A percentile compares a stretch with the other conserved stretches of the same genome.
These are phyloP conservation scores for Tuber umbilicatum DNA, from an alignment of 495 filamentous ascomycete genomes.

Conservation along the genomic window DNA sequence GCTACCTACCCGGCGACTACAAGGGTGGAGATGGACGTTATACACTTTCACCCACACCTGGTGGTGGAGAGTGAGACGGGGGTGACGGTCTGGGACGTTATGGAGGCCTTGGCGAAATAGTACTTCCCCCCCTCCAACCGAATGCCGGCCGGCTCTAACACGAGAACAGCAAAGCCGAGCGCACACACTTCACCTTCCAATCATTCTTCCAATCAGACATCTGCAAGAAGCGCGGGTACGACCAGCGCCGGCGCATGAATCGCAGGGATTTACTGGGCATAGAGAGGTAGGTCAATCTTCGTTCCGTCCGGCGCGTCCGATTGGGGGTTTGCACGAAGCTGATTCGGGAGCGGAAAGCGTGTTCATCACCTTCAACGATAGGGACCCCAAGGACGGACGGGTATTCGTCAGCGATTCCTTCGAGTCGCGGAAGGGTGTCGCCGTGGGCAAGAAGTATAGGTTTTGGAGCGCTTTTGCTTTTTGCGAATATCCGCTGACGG, in stretches of 20 bases:
- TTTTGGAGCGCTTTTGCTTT: slow-evolving; percentile 36
- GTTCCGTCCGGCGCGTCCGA: background rate
- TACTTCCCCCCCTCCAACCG: slow-evolving; percentile 11
- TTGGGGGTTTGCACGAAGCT: background rate
- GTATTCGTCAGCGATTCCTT: slow-evolving; percentile 20
- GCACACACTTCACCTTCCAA: slow-evolving; percentile 20
- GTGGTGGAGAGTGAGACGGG: slow-evolving; percentile 21
- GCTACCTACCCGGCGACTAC: slow-evolving; percentile 21
- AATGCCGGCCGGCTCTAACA: background rate
- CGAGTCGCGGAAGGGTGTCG: slow-evolving; percentile 8
- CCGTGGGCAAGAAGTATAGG: slow-evolving; percentile 18
- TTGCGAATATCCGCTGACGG: slow-evolving; percentile 5
- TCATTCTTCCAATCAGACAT: slow-evolving; percentile 24
- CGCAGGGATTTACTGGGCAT: slow-evolving; percentile 20
- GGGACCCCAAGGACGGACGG: slow-evolving; percentile 5
- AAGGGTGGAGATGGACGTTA: slow-evolving; percentile 13
- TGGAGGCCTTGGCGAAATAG: slow-evolving; percentile 24
- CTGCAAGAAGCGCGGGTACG: slow-evolving; percentile 19
- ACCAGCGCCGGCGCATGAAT: slow-evolving; percentile 15
- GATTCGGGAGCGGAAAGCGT: slow-evolving; percentile 4
- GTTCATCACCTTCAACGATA: slow-evolving; percentile 12
- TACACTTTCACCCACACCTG: slow-evolving; percentile 28
- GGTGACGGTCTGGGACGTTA: slow-evolving; percentile 29
- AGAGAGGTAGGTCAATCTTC: slow-evolving; percentile 22
- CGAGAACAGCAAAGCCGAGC: slow-evolving; percentile 15